Conservation (phyloP, 148 eudicot species). For the Salicornia ramosissima region DNA sequence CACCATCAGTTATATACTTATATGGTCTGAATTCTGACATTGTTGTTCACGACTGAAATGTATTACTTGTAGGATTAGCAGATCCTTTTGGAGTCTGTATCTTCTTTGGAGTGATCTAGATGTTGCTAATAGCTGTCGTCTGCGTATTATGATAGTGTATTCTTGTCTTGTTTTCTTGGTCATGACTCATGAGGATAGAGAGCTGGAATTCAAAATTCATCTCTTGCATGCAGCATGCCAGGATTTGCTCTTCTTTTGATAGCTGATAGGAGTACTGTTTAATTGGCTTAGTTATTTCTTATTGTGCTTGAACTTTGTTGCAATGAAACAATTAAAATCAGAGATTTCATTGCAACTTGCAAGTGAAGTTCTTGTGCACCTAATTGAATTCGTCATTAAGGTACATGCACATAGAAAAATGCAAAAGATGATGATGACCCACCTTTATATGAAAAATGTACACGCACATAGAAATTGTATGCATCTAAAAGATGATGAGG, state of each 20-base stretch:
- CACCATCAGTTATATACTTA: too few species aligned
- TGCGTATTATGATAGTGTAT: too few species aligned
- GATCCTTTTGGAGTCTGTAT: too few species aligned
- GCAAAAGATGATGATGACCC: neutral
- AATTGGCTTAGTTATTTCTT: neutral
- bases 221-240: neutral
- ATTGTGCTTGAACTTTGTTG: neutral
- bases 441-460: neutral
- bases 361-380: neutral
- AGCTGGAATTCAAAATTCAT: neutral
- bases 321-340: neutral
- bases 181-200: too few species aligned
- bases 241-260: neutral
- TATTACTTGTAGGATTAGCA: too few species aligned
- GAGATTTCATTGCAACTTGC: neutral
- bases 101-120: too few species aligned
- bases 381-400: neutral
- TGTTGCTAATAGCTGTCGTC: too few species aligned
- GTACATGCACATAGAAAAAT: neutral
- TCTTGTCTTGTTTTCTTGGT: too few species aligned
- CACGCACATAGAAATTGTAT: neutral
- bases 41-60: too few species aligned
- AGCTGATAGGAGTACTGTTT: neutral
- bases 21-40: too few species aligned
- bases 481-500: neutral